Evolutionary conservation across 2,329 filamentous ascomycete species (phyloP).

Genomic region (Emericellopsis atlantica): DNA sequence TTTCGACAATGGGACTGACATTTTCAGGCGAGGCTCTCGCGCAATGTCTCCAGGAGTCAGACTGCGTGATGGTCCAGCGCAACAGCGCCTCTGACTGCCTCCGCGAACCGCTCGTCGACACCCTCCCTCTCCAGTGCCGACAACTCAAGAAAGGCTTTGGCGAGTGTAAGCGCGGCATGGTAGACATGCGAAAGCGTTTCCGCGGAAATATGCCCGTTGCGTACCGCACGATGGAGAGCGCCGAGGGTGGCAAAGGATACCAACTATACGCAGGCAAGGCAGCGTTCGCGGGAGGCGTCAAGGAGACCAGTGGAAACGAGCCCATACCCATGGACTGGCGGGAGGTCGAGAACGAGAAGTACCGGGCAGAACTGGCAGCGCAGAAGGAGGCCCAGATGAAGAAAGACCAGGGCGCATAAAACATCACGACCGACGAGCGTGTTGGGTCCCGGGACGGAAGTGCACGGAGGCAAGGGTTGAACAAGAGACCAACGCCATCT

Average conservation of each 20-base stretch:
- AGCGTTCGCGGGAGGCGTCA: constrained; percentile 52
- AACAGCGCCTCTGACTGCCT: constrained; percentile 82
- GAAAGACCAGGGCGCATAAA: constrained; percentile 5
- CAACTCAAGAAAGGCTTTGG: constrained; percentile 88
- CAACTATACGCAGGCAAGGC: constrained; percentile 72
- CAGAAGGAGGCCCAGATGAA: constrained; percentile 12
- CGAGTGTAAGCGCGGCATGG: constrained; percentile 90
- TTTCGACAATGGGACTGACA: not conserved
- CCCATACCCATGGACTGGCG: constrained; percentile 48
- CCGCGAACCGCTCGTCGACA: constrained; percentile 65
- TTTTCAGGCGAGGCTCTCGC: constrained; percentile 74
- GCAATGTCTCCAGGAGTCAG: constrained; percentile 87
- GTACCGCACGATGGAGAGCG: constrained; percentile 41
- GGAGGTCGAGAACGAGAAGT: constrained; percentile 52
- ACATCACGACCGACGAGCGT: not conserved
- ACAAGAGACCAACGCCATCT: no score
- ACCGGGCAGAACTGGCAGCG: constrained; percentile 14
- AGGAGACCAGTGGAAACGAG: constrained; percentile 57
- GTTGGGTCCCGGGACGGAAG: not conserved
- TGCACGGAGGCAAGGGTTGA: no score
- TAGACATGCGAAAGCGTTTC: constrained; percentile 98
- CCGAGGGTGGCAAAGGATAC: constrained; percentile 46
- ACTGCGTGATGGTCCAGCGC: constrained; percentile 89
- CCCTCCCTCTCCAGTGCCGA: constrained; percentile 77
- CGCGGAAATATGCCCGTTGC: constrained; percentile 81